Evolutionary conservation across 208 protist genomes (phyloP).

Genomic region (Dictyostelium gargantuum): DNA sequence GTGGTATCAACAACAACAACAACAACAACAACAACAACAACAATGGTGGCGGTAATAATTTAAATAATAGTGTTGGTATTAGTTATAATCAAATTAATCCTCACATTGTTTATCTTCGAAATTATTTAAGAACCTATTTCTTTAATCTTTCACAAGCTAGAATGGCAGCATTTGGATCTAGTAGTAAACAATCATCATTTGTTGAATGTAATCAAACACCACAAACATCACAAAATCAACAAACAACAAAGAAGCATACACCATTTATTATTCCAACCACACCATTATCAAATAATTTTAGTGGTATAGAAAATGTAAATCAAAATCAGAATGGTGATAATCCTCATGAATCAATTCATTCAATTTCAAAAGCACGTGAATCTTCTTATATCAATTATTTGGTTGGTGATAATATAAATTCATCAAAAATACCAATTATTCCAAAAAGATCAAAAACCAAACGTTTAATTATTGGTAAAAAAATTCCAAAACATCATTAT

Average conservation of each 20-base stretch:
- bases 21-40: not conserved
- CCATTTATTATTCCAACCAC: not conserved
- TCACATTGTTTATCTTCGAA: not conserved
- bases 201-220: not conserved
- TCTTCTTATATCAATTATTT: conserved; percentile 1
- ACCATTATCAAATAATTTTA: not conserved
- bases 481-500: not conserved
- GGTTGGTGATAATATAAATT: not conserved
- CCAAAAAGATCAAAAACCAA: conserved; percentile 28
- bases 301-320: not conserved
- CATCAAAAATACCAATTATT: not conserved
- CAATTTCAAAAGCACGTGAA: not conserved
- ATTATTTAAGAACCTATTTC: conserved; percentile 29
- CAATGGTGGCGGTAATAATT: not conserved
- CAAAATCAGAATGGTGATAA: not conserved
- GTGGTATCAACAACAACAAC: not conserved
- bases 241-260: too few relatives aligned
- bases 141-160: conserved; percentile 46
- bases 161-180: conserved; percentile 44
- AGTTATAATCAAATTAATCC: conserved; percentile 11
- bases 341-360: conserved; percentile 34
- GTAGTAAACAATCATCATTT: not conserved
- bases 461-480: not conserved
- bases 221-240: not conserved
- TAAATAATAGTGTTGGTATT: not conserved